Evolutionary conservation across 1,284 basidiomycete genomes (phyloP).

Genomic region (Ceratobasidium sp.): DNA sequence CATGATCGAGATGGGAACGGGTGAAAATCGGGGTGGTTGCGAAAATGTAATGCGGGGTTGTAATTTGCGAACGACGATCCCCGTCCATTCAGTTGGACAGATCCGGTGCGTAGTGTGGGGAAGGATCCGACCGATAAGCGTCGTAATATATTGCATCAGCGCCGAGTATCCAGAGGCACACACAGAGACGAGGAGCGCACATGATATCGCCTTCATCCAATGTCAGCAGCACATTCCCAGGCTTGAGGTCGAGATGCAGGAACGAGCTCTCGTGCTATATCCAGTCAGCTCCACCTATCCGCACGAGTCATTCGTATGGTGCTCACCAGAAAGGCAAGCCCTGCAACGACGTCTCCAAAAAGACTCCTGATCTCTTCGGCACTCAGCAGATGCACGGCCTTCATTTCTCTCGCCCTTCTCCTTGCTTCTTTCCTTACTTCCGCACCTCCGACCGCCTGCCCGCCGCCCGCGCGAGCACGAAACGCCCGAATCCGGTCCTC

Average conservation of each 20-base stretch:
- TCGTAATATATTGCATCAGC: conserved; percentile 20
- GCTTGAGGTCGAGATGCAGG: conserved; percentile 90
- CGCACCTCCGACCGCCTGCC: conserved; percentile 60
- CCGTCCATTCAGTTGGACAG: neutral
- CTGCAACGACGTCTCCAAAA: conserved; percentile 79
- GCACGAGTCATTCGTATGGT: neutral
- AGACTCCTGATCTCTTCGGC: conserved; percentile 79
- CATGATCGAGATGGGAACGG: conserved; percentile 19
- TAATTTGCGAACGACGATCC: conserved; percentile 8
- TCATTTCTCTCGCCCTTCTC: conserved; percentile 50
- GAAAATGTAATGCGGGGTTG: neutral
- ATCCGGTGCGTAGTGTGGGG: conserved; percentile 12
- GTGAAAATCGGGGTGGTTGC: neutral
- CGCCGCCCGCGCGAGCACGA: conserved; percentile 67
- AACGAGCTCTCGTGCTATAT: conserved; percentile 82
- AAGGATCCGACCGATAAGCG: conserved; percentile 10
- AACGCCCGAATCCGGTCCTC: conserved; percentile 78
- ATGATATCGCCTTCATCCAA: conserved; percentile 89
- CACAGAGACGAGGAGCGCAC: conserved; percentile 53
- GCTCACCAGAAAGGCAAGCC: conserved; percentile 80
- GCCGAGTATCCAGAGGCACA: neutral
- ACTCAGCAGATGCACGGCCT: conserved; percentile 78
- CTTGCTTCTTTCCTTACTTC: conserved; percentile 43
- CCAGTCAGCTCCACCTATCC: conserved; percentile 21
- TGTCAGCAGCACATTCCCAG: conserved; percentile 90